Evolutionary conservation across 2,329 filamentous ascomycete species (phyloP).

Genomic region (Pseudocercospora fijiensis): DNA sequence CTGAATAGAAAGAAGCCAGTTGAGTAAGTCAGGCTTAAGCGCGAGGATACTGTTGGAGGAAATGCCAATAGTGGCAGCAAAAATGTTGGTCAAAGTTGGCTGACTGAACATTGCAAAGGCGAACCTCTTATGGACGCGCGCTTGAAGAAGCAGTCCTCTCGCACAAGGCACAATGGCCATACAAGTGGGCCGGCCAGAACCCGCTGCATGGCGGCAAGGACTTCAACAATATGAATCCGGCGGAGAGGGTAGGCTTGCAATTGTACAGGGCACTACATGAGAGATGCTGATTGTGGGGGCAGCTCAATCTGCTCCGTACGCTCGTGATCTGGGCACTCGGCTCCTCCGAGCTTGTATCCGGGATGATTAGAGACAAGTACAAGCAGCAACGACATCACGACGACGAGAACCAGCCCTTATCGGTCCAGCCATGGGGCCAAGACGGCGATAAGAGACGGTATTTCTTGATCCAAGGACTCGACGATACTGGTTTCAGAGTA

Average conservation of each 20-base stretch:
- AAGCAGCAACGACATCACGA: slow-evolving; percentile 79
- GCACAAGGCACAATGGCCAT: slow-evolving; percentile 85
- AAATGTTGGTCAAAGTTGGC: slow-evolving; percentile 10
- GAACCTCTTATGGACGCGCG: slow-evolving; percentile 87
- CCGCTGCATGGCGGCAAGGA: slow-evolving; percentile 76
- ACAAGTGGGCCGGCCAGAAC: slow-evolving; percentile 77
- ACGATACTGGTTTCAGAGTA: slow-evolving; percentile 89
- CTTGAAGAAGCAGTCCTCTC: slow-evolving; percentile 87
- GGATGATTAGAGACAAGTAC: slow-evolving; percentile 81
- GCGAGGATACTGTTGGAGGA: not conserved
- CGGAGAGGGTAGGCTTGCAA: slow-evolving; percentile 66
- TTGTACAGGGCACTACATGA: not conserved
- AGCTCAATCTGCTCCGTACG: slow-evolving; percentile 81
- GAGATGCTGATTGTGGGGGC: slow-evolving; percentile 26
- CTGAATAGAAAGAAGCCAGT: slow-evolving; percentile 98
- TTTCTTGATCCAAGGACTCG: slow-evolving; percentile 87
- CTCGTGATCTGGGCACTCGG: slow-evolving; percentile 86
- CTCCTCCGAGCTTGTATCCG: slow-evolving; percentile 79
- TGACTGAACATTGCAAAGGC: slow-evolving; percentile 56
- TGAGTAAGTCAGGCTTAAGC: slow-evolving; percentile 67
- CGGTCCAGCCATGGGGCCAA: slow-evolving; percentile 85
- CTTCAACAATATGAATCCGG: slow-evolving; percentile 79
- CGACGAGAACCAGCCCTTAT: slow-evolving; percentile 78
- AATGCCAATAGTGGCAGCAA: not conserved
- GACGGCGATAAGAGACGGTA: slow-evolving; percentile 91